A percentile compares a stretch with the other conserved stretches of the same genome.
Evolutionary conservation across 176 grass and related monocot genomes (phyloP).

Genomic region (Luzula sylvatica): DNA sequence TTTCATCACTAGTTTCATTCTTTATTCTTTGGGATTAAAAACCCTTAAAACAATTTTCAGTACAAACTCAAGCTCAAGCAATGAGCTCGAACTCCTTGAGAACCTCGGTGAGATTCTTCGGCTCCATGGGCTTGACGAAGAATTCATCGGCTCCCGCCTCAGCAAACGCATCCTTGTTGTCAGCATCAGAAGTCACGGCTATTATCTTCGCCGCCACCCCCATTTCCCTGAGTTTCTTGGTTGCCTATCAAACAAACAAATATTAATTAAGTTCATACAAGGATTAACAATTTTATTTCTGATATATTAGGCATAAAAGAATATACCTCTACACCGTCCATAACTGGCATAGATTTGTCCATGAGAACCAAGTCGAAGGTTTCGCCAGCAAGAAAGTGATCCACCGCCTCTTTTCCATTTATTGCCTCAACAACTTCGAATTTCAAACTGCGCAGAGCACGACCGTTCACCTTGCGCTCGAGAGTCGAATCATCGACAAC

Average conservation of each 20-base stretch:
- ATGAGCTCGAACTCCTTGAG: neutral
- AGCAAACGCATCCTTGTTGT: neutral
- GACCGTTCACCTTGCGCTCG: too few species aligned
- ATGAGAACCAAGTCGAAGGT: constrained; percentile 1
- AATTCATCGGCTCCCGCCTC: neutral
- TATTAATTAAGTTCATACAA: neutral
- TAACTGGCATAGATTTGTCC: constrained; percentile 5
- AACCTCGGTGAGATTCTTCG: neutral
- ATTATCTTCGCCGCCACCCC: neutral
- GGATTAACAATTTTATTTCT: neutral
- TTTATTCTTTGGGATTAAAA: too few species aligned
- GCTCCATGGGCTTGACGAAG: neutral
- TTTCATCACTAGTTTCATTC: too few species aligned
- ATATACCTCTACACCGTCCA: constrained; percentile 13
- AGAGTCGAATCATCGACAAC: too few species aligned
- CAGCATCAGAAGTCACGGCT: neutral
- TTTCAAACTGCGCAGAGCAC: too few species aligned
- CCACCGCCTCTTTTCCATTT: constrained; percentile 6
- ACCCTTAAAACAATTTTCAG: neutral
- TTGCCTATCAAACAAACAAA: constrained; percentile 1
- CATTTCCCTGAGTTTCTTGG: neutral
- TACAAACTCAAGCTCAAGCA: neutral
- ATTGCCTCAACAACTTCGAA: neutral
- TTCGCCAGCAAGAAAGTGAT: neutral
- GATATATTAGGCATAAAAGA: too few species aligned